Evolutionary conservation across 2,329 filamentous ascomycete genomes (phyloP), one percentile per base, ranked within the genome.

Genomic region (Raffaelea albimanens): DNA sequence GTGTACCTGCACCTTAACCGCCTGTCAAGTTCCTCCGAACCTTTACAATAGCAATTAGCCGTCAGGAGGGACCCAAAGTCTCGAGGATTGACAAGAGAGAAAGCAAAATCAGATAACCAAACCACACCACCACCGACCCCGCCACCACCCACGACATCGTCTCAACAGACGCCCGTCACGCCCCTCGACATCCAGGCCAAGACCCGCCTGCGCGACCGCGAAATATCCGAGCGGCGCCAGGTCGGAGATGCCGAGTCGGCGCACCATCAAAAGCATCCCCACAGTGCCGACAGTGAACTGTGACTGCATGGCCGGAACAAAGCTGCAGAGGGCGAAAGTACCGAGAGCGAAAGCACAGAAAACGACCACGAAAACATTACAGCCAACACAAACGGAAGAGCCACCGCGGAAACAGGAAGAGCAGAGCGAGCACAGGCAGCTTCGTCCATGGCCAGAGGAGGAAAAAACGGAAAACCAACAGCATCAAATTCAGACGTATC

Each of bases 1-100:
- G 93, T 97, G 45, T 98, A 98, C 69, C 85, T 98, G 43, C 93
- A 98, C 66, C 80, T 98, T 44, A 98, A 98, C 71, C 82, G 93
- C 48, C 77, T 98, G 22, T 95, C 89, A 40, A 95, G 88, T 56
- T 95, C 88, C 34, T 96, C 90, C 22, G 93, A 98, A 67, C 93
- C 93, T 55, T 75, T 98, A 45, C 91, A 96, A 87, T 97, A 93
- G 78, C 75, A 82, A 80, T 78, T 80, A 90, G 82, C 84, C 76
- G 85, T 87, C 85, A 89, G 82, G 83, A 88, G 85, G 78, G 84
- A 82, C 68, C 77, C 76, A 10, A 62, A 66, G 61, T 68, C 74
- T 67, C 80, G 73, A 81, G 81, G 80, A 83, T 75, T 83, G 79
- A 72, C 79, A 78, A 72, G 77, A 61, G 19, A 20, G 33, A 16